Conservation (phyloP, 2,329 filamentous ascomycete species). For the Ceratocystis eucalypticola region DNA sequence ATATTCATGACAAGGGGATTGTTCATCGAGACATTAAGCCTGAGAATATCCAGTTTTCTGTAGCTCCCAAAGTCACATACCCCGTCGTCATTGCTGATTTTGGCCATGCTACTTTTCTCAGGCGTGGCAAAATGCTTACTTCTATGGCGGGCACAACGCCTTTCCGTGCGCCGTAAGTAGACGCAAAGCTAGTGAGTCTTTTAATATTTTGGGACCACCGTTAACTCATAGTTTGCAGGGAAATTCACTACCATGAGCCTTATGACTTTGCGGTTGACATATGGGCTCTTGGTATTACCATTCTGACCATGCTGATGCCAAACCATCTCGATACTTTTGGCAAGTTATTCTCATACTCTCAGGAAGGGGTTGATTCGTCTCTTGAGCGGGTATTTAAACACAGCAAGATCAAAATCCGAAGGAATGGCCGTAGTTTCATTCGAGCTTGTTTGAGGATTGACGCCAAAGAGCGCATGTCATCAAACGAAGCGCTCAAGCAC, state of each 20-base stretch:
- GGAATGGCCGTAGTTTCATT: constrained; percentile 15
- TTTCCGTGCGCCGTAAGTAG: constrained; percentile 39
- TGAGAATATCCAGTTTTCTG: constrained; percentile 39
- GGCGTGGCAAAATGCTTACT: constrained; percentile 30
- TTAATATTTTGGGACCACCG: not conserved
- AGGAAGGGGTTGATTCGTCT: not conserved
- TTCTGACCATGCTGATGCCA: constrained; percentile 26
- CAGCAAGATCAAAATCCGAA: constrained; percentile 5
- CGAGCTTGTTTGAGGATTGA: constrained; percentile 11
- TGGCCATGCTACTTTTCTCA: constrained; percentile 34
- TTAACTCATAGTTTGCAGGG: constrained; percentile 26
- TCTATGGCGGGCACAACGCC: constrained; percentile 34
- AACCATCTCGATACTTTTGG: not conserved
- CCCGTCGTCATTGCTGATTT: constrained; percentile 41
- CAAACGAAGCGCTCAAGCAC: constrained; percentile 11
- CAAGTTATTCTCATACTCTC: not conserved
- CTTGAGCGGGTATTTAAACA: constrained; percentile 1
- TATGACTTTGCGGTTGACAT: constrained; percentile 35
- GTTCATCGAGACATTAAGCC: constrained; percentile 42
- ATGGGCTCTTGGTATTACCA: constrained; percentile 39
- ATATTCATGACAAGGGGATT: constrained; percentile 37
- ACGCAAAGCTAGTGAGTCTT: not conserved
- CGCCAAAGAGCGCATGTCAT: constrained; percentile 9
- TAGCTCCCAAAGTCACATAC: constrained; percentile 32
- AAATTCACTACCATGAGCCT: constrained; percentile 25